These are phyloP conservation scores for Gynandropsis gynandra DNA, from an alignment of 345 rosid genomes.

Conservation along the genomic window DNA sequence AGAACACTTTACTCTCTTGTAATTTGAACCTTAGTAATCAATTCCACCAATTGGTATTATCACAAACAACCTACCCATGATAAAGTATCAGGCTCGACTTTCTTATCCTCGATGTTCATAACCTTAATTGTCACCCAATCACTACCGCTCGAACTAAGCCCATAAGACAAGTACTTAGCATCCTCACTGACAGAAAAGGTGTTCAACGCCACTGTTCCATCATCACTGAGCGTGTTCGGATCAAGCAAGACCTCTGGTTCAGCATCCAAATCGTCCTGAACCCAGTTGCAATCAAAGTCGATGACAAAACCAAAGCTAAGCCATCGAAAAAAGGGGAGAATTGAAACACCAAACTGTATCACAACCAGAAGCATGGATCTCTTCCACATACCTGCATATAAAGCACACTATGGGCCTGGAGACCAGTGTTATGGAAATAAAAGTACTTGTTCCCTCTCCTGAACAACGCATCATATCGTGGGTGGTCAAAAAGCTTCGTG, in stretches of 20 bases:
- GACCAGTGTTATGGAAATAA: slow-evolving; percentile 81
- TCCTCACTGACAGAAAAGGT: slow-evolving; percentile 55
- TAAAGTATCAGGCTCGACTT: slow-evolving; percentile 58
- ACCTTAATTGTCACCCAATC: slow-evolving; percentile 89
- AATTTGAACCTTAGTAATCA: not conserved
- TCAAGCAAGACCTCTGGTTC: slow-evolving; percentile 77
- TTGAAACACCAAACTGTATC: not conserved
- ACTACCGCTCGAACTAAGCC: slow-evolving; percentile 80
- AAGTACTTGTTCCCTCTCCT: slow-evolving; percentile 61
- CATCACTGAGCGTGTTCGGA: slow-evolving; percentile 75
- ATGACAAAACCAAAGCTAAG: slow-evolving; percentile 1
- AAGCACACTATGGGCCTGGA: slow-evolving; percentile 75
- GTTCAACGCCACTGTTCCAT: slow-evolving; percentile 73
- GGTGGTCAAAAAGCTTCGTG: slow-evolving; percentile 65
- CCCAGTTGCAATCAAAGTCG: not conserved
- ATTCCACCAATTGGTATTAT: no score
- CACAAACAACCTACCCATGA: slow-evolving; percentile 56
- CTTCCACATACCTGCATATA: slow-evolving; percentile 48
- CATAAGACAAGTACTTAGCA: slow-evolving; percentile 70
- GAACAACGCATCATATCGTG: slow-evolving; percentile 66
- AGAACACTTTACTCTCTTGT: slow-evolving; percentile 1
- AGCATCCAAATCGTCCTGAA: slow-evolving; percentile 67
- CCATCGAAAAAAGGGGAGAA: not conserved
- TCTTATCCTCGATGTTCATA: slow-evolving; percentile 54
- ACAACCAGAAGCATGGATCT: not conserved